phyloP scores from a whole-genome alignment of 257 asterid species.

The Solanum bukasovii region DNA sequence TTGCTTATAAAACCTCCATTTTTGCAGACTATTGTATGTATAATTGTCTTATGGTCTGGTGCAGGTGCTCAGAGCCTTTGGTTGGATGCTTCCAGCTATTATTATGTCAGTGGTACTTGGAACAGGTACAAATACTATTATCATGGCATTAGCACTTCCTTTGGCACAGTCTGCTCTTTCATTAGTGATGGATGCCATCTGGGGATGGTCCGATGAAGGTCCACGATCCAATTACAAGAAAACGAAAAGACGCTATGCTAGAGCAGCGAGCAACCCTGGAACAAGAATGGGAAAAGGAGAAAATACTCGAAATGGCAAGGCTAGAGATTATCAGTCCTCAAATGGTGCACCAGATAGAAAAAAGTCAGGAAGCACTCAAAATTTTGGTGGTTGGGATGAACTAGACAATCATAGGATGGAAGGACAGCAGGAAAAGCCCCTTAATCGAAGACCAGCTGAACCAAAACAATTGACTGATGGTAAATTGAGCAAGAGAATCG shows the following conservation, averaged over 20 bases:
- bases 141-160: constrained; percentile 76
- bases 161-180: constrained; percentile 68
- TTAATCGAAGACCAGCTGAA: constrained; percentile 1
- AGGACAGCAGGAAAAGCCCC: constrained; percentile 8
- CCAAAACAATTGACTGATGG: constrained; percentile 11
- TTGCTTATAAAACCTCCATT: neutral
- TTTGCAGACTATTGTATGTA: neutral
- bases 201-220: constrained; percentile 31
- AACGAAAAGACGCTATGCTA: constrained; percentile 24
- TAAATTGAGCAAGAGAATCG: constrained; percentile 36
- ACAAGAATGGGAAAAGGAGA: constrained; percentile 24
- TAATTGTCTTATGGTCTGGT: neutral
- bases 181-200: constrained; percentile 34
- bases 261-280: constrained; percentile 17
- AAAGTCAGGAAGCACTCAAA: constrained; percentile 1
- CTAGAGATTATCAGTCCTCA: constrained; percentile 30
- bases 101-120: constrained; percentile 44
- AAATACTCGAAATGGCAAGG: constrained; percentile 14
- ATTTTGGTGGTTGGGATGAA: constrained; percentile 94
- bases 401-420: constrained; percentile 35
- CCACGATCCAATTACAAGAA: constrained; percentile 29
- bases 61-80: constrained; percentile 63
- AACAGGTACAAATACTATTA: constrained; percentile 39
- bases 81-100: constrained; percentile 89
- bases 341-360: constrained; percentile 20